Percentiles rank a stretch among this genome's conserved stretches.
Conservation (phyloP, 768 basidiomycete genomes). For the Termitomyces sp. region DNA sequence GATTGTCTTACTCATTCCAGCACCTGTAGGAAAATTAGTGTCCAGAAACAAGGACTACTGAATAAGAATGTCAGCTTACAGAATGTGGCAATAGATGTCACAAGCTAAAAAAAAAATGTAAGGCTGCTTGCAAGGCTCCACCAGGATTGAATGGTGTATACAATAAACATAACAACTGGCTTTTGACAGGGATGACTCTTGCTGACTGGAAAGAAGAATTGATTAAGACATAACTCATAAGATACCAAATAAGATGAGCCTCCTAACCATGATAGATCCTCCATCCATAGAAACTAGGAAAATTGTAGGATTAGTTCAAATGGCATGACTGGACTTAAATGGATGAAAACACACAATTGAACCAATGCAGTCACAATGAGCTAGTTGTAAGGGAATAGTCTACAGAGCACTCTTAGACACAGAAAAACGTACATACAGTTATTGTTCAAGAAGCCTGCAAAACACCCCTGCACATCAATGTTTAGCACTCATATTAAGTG, state of each 20-base stretch:
- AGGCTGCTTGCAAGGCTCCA: background rate
- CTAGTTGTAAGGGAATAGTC: background rate
- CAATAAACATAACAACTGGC: too few species aligned
- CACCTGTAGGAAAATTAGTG: background rate
- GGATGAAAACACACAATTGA: too few species aligned
- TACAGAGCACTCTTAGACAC: background rate
- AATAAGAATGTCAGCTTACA: background rate
- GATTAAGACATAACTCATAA: too few species aligned
- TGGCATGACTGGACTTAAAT: too few species aligned
- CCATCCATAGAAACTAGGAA: too few species aligned
- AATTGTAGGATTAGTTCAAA: too few species aligned
- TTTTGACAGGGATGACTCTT: too few species aligned
- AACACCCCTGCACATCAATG: too few species aligned
- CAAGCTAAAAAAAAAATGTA: background rate
- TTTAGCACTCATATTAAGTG: too few species aligned
- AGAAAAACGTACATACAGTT: background rate
- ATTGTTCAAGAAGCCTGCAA: background rate
- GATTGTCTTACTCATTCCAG: background rate
- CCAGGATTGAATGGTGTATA: background rate
- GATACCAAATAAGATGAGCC: too few species aligned
- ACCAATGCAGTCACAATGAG: background rate
- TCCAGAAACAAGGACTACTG: background rate
- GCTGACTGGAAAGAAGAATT: too few species aligned
- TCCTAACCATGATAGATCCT: too few species aligned
- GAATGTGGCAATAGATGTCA: background rate